These are phyloP conservation scores for Aspergillus phoenicis DNA, from an alignment of 2,329 filamentous ascomycete genomes.

Conservation along the genomic window DNA sequence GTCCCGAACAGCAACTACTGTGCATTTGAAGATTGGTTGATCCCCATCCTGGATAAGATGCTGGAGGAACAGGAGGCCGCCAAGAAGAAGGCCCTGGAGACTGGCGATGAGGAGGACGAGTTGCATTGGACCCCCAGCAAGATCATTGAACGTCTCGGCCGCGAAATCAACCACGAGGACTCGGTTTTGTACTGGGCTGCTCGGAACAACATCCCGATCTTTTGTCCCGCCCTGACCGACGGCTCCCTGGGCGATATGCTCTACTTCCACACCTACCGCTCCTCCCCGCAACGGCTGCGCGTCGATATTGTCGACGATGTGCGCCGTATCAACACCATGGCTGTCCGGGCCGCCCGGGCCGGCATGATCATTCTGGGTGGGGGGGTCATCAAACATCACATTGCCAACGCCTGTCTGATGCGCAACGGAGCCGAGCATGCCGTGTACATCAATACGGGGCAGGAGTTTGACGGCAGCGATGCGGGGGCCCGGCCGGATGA, in stretches of 20 bases:
- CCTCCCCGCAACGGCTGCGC: slow-evolving; percentile 76
- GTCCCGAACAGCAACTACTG: slow-evolving; percentile 98
- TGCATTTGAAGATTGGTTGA: slow-evolving; percentile 94
- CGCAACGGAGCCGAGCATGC: slow-evolving; percentile 95
- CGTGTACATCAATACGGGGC: slow-evolving; percentile 95
- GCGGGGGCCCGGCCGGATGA: slow-evolving; percentile 93
- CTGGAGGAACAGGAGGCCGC: slow-evolving; percentile 87
- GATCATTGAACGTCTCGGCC: slow-evolving; percentile 84
- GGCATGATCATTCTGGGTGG: slow-evolving; percentile 97
- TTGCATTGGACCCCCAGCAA: slow-evolving; percentile 93
- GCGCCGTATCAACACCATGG: slow-evolving; percentile 85
- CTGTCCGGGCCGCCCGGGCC: slow-evolving; percentile 80
- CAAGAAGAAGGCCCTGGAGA: slow-evolving; percentile 56
- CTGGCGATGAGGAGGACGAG: slow-evolving; percentile 59
- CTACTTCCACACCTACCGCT: slow-evolving; percentile 95
- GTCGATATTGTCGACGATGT: slow-evolving; percentile 96
- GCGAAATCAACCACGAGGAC: slow-evolving; percentile 89
- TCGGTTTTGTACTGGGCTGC: slow-evolving; percentile 98
- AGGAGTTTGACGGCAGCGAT: slow-evolving; percentile 97
- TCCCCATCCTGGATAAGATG: slow-evolving; percentile 94
- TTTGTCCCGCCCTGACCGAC: slow-evolving; percentile 94
- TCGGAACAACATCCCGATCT: slow-evolving; percentile 95
- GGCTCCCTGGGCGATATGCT: slow-evolving; percentile 97
- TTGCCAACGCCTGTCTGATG: slow-evolving; percentile 97
- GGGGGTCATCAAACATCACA: slow-evolving; percentile 96